Base-by-base conservation (phyloP, 2,329 filamentous ascomycete species). In the Didymella sp. region DNA sequence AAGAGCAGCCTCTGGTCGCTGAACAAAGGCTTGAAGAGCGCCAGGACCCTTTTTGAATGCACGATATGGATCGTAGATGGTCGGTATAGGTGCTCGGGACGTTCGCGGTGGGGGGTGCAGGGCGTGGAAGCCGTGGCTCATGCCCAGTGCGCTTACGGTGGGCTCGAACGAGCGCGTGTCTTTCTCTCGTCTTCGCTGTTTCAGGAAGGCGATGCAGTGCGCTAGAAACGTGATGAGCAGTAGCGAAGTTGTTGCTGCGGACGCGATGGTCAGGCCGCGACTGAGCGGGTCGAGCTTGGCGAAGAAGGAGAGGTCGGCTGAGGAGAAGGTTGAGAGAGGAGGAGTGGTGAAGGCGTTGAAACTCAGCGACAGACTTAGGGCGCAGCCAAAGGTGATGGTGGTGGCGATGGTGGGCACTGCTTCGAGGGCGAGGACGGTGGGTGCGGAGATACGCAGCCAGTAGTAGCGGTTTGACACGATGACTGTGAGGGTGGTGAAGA, bases 41-140 rank as follows among this genome's bases (percentile, higher is more conserved):
- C 51, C 51, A 13, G 42, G 38, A 3, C 45, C 44, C 7, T 43
- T 51, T 1, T 17, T 35, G 19, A 47, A 51, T 2, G 25, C 60
- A 56, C 43, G 56, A 51, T 45, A 44, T 11, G 66, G 63, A 40
- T 65, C 66, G 52, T 67, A 63, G 9, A 68, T 49, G 1, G 63
- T 60, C 2, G 67, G 64, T 33, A 68, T 60, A 0, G 28, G 41
- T 3, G 51, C 33, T 6, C 42, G 47, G 13, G 37, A 41, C 7
- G 44, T 42, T 3, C 56, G 37, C 12, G 28, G 37, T 3, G 24
- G 27, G 0, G 66, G 64, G 7, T 48, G 27, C 1, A 61, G 56
- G 21, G 63, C 61, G 33, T 61, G 51, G 45, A 68, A 67, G 2
- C 62, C 68, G 33, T 67, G 60, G n/a, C 60, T 47, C 66, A 69